Evolutionary conservation across 805 yeast genomes (phyloP), one percentile per base, ranked within the genome.

Genomic region (Ogataea zsoltii): DNA sequence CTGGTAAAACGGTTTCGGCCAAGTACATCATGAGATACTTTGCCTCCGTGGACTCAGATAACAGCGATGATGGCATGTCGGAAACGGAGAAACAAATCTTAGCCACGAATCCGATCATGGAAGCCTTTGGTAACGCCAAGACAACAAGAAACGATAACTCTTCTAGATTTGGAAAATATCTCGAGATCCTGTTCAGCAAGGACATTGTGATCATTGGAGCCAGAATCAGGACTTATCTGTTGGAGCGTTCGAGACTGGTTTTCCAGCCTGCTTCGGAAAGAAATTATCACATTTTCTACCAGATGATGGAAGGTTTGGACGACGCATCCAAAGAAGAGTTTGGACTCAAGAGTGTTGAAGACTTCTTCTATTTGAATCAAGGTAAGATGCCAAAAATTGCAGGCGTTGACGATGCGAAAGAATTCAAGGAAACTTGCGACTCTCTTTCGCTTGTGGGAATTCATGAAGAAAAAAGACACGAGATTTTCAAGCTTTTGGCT

Each of bases 91-190:
- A 87, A 62, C 96, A 88, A 69, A 92, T 92, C 46, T 76, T 92
- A 60, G 98, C 99, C 12, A 94, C 98, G 0, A 92, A 92, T 63
- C 98, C 98, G 2, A 85, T 94, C 57, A 86, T 94, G 85, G 99
- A 94, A 70, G 94, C 98, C 0, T 94, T 94, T 68, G 99, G 99
- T 74, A 94, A 95, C 67, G 98, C 99, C 7, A 92, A 92, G 64
- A 92, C 99, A 2, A 85, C 96, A 15, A 83, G 99, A 74, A 92
- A 92, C 65, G 97, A 92, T 70, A 92, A 92, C 69, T 94, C 98
- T 23, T 92, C 98, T 19, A 85, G 99, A 67, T 95, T 94, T 62
- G 99, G 99, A 62, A 92, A 92, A 67, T 92, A 92, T 65, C 74
- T 92, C 55, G 98, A 92, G 69, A 92, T 92, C 57, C 72, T 90